Base-by-base conservation (phyloP, 2,329 filamentous ascomycete species). In the Thermoascus crustaceus region DNA sequence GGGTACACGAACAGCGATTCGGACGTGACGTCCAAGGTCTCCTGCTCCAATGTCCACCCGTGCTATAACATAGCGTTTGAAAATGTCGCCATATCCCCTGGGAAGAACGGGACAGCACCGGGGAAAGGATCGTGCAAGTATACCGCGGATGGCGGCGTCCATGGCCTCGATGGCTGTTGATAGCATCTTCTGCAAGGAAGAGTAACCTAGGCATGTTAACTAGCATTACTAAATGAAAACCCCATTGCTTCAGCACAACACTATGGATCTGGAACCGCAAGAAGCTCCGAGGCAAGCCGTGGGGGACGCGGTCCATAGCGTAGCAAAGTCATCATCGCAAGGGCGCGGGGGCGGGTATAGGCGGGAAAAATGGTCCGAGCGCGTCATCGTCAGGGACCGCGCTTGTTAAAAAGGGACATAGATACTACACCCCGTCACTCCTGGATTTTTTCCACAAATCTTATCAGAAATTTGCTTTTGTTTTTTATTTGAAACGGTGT, bases 61-160 rank as follows among this genome's bases (percentile, higher is more conserved):
- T 76, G 71, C 45, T 72, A 62, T 49, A 64, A 69, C 43, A 70
- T 75, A 38, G 54, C 55, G 3, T 67, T 67, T 43, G 55, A 67
- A 32, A 63, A 68, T 45, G 48, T 68, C 16, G 50, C 50, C 4
- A 32, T 68, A 22, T 54, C 48, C 20, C 54, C 49, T 2, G 43
- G 39, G 9, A 37, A 52, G 35, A 62, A 63, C 39, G 43, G 41
- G 23, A 60, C 57, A 7, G 49, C 44, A 7, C 51, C 47, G 8
- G 60, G 52, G 8, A 49, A 38, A 14, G 60, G 53, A 3, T 57
- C 45, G 13, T 68, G 64, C 47, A 53, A 50, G 30, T 65, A 57
- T 39, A 56, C 55, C 5, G 51, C 46, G 4, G 34, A 48, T 5
- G 59, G 53, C n/a, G 63, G 64, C 6, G 60, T 67, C 18, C 54